Evolutionary conservation across 208 protist species (phyloP).

Genomic region (Leishmania arabica): DNA sequence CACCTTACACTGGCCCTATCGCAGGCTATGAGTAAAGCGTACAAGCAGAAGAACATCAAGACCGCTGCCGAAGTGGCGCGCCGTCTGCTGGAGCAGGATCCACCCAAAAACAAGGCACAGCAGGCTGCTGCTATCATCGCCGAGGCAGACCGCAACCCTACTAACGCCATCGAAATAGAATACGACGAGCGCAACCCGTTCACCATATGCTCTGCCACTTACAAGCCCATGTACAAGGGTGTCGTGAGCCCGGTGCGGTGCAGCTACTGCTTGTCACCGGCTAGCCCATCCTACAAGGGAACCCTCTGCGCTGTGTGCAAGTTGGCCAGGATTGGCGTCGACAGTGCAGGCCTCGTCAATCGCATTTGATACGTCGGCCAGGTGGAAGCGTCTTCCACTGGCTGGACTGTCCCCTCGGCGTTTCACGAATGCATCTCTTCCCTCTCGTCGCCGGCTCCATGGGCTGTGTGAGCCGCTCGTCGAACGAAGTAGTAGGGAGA

Average conservation of each 20-base stretch:
- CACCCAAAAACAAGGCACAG: constrained; percentile 81
- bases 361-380: constrained; percentile 9
- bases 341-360: constrained; percentile 67
- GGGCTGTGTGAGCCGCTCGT: constrained; percentile 7
- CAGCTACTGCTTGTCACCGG: constrained; percentile 92
- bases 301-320: constrained; percentile 79
- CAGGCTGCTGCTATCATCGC: constrained; percentile 92
- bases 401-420: not conserved
- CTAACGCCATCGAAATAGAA: constrained; percentile 78
- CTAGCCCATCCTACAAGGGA: constrained; percentile 66
- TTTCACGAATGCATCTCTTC: not conserved
- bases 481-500: not conserved
- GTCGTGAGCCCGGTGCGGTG: constrained; percentile 78
- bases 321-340: constrained; percentile 64
- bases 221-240: constrained; percentile 85
- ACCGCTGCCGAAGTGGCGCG: constrained; percentile 91
- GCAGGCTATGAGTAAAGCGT: constrained; percentile 93
- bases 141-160: constrained; percentile 84
- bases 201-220: constrained; percentile 82
- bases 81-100: constrained; percentile 94
- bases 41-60: constrained; percentile 93
- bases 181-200: constrained; percentile 98
- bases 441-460: not conserved
- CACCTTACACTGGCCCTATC: constrained; percentile 93
- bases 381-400: not conserved